Evolutionary conservation across 306 rosid species (phyloP).

Genomic region (Quercus robur): DNA sequence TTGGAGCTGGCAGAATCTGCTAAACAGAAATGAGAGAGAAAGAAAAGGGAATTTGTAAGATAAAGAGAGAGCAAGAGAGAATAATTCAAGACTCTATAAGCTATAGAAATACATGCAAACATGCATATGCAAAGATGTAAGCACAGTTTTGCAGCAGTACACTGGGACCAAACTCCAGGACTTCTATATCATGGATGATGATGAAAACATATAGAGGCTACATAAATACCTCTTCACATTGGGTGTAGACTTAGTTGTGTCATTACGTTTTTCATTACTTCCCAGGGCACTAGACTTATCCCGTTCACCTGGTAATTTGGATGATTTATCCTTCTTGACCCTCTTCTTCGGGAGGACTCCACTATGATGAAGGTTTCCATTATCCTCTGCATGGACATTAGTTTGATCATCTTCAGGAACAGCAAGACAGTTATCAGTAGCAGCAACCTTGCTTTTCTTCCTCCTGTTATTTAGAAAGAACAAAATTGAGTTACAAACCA

Average conservation of each 20-base stretch:
- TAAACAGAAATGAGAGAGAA: constrained; percentile 15
- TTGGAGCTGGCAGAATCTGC: constrained; percentile 54
- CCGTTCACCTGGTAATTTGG: constrained; percentile 31
- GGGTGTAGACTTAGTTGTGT: constrained; percentile 19
- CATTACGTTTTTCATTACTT: constrained; percentile 30
- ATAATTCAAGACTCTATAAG: neutral
- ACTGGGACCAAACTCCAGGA: neutral
- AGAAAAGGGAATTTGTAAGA: neutral
- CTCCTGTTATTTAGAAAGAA: constrained; percentile 42
- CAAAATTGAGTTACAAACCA: constrained; percentile 16
- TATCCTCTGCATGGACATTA: constrained; percentile 23
- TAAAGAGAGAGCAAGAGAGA: neutral
- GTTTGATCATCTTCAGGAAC: constrained; percentile 29
- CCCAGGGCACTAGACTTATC: constrained; percentile 28
- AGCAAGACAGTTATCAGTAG: constrained; percentile 33
- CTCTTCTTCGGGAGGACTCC: constrained; percentile 23
- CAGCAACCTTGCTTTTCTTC: constrained; percentile 64
- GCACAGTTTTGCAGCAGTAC: neutral
- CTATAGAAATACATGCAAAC: neutral
- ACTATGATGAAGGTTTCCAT: constrained; percentile 27
- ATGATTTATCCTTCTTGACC: constrained; percentile 38
- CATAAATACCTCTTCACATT: constrained; percentile 47
- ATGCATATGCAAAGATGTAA: neutral
- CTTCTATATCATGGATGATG: too few species aligned
- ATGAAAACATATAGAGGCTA: too few species aligned